Conservation (phyloP, 345 rosid genomes). For the Psidium friedrichsthalianum region DNA sequence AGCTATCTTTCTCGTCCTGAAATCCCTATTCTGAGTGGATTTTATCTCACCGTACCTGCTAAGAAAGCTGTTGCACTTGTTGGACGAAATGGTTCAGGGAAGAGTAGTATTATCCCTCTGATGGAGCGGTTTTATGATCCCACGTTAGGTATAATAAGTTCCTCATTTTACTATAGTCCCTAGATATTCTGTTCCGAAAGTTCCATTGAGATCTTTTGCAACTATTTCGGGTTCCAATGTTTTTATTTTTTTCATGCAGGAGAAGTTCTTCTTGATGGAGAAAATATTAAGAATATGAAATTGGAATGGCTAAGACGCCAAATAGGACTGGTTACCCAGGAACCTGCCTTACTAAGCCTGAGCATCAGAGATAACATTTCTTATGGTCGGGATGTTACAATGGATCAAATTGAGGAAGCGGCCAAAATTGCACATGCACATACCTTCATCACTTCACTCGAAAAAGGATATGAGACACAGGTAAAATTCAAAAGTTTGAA, state of each 20-base stretch:
- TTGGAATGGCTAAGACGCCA: slow-evolving; percentile 93
- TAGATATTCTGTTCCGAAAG: not conserved
- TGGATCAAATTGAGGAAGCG: slow-evolving; percentile 90
- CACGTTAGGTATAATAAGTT: slow-evolving; percentile 62
- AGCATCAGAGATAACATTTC: slow-evolving; percentile 84
- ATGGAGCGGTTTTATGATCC: slow-evolving; percentile 99
- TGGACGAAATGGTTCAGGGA: slow-evolving; percentile 99
- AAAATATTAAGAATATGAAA: slow-evolving; percentile 80
- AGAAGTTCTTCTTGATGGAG: slow-evolving; percentile 97
- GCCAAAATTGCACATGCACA: slow-evolving; percentile 95
- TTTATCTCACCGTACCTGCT: slow-evolving; percentile 96
- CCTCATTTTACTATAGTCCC: not conserved
- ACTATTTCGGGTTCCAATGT: slow-evolving; percentile 2
- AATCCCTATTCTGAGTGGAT: slow-evolving; percentile 94
- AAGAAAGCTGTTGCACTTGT: slow-evolving; percentile 97
- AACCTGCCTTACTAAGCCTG: slow-evolving; percentile 87
- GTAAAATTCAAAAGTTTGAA: slow-evolving; percentile 15
- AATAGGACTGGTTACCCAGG: slow-evolving; percentile 97
- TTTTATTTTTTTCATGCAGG: slow-evolving; percentile 45
- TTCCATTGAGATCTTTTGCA: slow-evolving; percentile 1
- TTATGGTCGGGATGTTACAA: slow-evolving; percentile 73
- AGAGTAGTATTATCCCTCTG: slow-evolving; percentile 97
- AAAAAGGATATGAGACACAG: slow-evolving; percentile 87
- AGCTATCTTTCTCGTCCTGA: slow-evolving; percentile 99
- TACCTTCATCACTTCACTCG: slow-evolving; percentile 84